Conservation (phyloP, 2,329 filamentous ascomycete species). For the Triangularia verruculosa region DNA sequence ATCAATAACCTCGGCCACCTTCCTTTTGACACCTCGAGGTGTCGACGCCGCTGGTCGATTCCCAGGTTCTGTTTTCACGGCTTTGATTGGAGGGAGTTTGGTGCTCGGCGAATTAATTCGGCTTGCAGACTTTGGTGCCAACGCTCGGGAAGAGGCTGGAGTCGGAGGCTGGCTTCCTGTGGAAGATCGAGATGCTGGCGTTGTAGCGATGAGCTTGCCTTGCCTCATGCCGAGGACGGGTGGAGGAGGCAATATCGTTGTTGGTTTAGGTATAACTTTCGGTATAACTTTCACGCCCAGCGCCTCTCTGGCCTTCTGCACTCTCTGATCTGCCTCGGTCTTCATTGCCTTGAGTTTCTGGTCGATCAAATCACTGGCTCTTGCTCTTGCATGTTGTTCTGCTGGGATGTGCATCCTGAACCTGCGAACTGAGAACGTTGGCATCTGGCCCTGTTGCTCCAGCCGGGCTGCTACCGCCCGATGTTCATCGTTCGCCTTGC, state of each 20-base stretch:
- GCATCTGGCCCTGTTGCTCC: not conserved
- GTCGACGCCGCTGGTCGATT: not conserved
- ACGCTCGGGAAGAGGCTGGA: not conserved
- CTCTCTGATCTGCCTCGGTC: not conserved
- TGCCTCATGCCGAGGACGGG: not conserved
- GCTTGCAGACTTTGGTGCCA: constrained; percentile 12
- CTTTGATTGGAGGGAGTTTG: not conserved
- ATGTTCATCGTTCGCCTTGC: not conserved
- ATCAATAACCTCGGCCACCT: constrained; percentile 14
- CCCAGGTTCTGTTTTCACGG: not conserved
- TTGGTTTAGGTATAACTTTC: not conserved
- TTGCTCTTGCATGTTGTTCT: not conserved
- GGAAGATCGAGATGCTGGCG: not conserved
- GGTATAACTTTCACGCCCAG: not conserved
- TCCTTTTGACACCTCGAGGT: constrained; percentile 1
- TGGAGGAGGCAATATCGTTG: not conserved
- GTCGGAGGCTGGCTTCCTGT: not conserved
- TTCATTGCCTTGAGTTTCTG: not conserved
- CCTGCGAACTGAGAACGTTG: too few relatives aligned
- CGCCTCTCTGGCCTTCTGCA: not conserved
- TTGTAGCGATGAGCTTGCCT: not conserved
- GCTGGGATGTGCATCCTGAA: too few relatives aligned
- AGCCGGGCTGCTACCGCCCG: not conserved
- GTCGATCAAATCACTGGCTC: not conserved
- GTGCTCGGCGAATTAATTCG: not conserved